Conservation (phyloP, 2,329 filamentous ascomycete genomes). For the Colletotrichum sp. region DNA sequence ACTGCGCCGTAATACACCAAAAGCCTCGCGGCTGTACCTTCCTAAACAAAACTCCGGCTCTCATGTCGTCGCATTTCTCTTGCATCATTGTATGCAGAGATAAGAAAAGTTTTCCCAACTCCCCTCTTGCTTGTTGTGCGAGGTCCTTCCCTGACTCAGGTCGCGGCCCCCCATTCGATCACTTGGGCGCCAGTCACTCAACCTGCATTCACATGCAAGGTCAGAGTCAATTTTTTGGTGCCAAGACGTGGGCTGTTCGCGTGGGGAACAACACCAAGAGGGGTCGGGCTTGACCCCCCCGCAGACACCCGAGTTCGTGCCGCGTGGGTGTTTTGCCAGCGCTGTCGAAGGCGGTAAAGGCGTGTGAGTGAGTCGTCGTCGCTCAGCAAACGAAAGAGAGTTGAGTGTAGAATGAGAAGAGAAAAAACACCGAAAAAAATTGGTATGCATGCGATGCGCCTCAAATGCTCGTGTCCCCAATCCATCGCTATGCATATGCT, state of each 20-base stretch:
- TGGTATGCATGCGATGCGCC: conserved; percentile 1
- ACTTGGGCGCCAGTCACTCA: conserved; percentile 12
- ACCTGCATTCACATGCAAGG: conserved; percentile 15
- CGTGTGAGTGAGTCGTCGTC: not conserved
- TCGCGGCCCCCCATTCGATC: not conserved
- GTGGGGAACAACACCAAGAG: not conserved
- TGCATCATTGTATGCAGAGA: not conserved
- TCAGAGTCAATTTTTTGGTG: not conserved
- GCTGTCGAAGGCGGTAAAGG: not conserved
- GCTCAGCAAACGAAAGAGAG: not conserved
- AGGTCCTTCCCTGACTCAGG: conserved; percentile 10
- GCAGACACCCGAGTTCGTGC: conserved; percentile 1
- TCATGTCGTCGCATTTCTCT: not conserved
- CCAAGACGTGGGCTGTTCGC: conserved; percentile 7
- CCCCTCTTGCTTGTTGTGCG: not conserved
- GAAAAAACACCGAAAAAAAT: not conserved
- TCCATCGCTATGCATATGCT: conserved; percentile 22
- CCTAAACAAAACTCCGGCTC: not conserved
- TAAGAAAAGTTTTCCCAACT: not conserved
- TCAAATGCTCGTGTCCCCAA: conserved; percentile 14
- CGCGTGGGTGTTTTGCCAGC: not conserved
- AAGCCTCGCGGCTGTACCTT: not conserved
- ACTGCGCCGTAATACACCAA: not conserved
- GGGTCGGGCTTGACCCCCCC: not conserved
- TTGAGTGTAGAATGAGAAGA: not conserved